Conservation (phyloP, 441 rosid species). For the Bruguiera hainesii region DNA sequence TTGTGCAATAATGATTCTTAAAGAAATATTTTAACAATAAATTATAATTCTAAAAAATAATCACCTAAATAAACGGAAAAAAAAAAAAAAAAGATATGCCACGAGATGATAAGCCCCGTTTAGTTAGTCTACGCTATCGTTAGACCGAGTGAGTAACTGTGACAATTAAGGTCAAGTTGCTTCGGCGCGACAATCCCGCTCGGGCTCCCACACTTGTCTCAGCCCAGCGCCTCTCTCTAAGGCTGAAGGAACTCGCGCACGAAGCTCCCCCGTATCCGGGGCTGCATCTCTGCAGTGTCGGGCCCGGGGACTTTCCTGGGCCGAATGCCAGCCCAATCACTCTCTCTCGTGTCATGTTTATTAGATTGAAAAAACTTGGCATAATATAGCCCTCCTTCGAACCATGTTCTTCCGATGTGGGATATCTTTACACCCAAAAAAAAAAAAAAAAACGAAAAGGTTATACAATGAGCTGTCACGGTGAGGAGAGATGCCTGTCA, state of each 20-base stretch:
- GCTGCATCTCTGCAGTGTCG: background rate
- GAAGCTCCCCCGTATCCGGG: background rate
- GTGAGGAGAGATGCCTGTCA: too few species aligned
- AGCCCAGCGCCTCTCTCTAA: background rate
- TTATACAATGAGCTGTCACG: too few species aligned
- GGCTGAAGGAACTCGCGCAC: fast-evolving
- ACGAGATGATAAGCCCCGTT: constrained; percentile 27
- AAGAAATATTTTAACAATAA: too few species aligned
- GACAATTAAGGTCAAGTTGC: background rate
- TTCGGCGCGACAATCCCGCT: background rate
- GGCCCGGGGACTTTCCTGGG: constrained; percentile 29
- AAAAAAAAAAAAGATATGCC: background rate
- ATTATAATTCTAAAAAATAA: too few species aligned
- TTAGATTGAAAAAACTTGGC: too few species aligned
- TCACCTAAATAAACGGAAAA: too few species aligned
- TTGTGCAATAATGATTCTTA: too few species aligned
- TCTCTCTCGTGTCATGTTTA: background rate
- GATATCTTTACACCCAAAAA: too few species aligned
- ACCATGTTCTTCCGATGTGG: too few species aligned
- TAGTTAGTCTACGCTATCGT: background rate
- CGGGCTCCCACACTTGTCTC: constrained; percentile 31
- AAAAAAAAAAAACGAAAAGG: too few species aligned
- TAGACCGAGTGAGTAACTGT: constrained; percentile 22
- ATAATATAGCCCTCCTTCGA: too few species aligned
- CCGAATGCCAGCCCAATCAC: background rate